phyloP scores from a whole-genome alignment of 768 basidiomycete genomes.

The Termitomyces sp. region DNA sequence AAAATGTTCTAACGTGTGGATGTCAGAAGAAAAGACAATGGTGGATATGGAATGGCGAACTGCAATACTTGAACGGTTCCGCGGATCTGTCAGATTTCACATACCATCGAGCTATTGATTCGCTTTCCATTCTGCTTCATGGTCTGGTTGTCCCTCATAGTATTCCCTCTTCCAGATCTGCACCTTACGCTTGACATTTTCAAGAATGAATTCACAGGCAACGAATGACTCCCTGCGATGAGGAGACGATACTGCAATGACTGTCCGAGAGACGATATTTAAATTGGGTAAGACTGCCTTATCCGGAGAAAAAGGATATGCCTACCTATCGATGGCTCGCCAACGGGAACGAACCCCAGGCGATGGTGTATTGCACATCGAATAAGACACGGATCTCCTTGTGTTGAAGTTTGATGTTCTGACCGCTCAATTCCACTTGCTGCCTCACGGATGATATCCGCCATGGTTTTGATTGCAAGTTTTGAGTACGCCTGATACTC shows the following conservation, averaged over 20 bases:
- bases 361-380: constrained; percentile 71
- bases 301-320: constrained; percentile 14
- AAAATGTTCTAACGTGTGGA: not conserved
- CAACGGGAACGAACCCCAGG: constrained; percentile 73
- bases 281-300: not conserved
- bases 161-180: constrained; percentile 94
- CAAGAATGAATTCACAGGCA: constrained; percentile 81
- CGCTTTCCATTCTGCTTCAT: constrained; percentile 67
- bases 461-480: constrained; percentile 76
- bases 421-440: constrained; percentile 40
- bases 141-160: constrained; percentile 68
- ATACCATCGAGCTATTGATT: constrained; percentile 33
- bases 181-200: constrained; percentile 76
- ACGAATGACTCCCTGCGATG: constrained; percentile 81
- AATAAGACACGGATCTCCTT: constrained; percentile 37
- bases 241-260: constrained; percentile 81
- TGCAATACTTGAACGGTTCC: not conserved
- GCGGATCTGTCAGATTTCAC: not conserved
- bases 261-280: constrained; percentile 24
- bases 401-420: constrained; percentile 31
- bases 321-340: constrained; percentile 72
- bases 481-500: constrained; percentile 86
- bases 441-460: constrained; percentile 49
- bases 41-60: not conserved
- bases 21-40: not conserved